Percentiles rank a stretch among this genome's conserved stretches.
These are phyloP conservation scores for Adansonia digitata DNA, from an alignment of 345 rosid species.

Conservation along the genomic window DNA sequence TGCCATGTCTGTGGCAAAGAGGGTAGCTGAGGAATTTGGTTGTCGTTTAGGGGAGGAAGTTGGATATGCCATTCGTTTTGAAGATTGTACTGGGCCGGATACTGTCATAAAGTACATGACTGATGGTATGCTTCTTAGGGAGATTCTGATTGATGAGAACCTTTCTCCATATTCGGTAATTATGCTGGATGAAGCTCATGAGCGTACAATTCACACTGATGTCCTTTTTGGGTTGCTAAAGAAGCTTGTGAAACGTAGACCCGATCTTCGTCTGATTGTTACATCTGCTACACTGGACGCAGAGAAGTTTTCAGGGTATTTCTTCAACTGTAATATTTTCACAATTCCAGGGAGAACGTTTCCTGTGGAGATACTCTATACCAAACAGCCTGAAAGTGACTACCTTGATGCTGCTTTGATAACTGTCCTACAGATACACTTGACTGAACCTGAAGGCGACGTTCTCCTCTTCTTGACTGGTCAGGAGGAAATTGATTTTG, in stretches of 20 bases:
- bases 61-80: conserved; percentile 68
- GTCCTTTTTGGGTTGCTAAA: conserved; percentile 68
- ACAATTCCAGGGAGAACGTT: conserved; percentile 69
- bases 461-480: conserved; percentile 66
- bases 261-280: conserved; percentile 61
- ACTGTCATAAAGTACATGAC: conserved; percentile 82
- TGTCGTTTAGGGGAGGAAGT: conserved; percentile 71
- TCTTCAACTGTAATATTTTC: conserved; percentile 66
- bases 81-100: conserved; percentile 68
- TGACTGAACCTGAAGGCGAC: conserved; percentile 75
- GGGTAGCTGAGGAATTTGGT: conserved; percentile 79
- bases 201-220: conserved; percentile 70
- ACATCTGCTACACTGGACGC: conserved; percentile 71
- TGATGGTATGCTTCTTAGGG: conserved; percentile 76
- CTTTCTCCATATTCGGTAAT: conserved; percentile 58
- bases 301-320: conserved; percentile 63
- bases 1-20: conserved; percentile 72
- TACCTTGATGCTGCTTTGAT: conserved; percentile 63
- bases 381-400: conserved; percentile 71
- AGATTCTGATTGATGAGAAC: conserved; percentile 49
- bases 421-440: conserved; percentile 62
- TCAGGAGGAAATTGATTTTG: conserved; percentile 73
- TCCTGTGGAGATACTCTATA: conserved; percentile 64
- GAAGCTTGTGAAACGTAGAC: conserved; percentile 50
- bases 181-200: conserved; percentile 84